Base-by-base conservation (phyloP, 2,329 filamentous ascomycete genomes). In the Pleomassaria siparia region DNA sequence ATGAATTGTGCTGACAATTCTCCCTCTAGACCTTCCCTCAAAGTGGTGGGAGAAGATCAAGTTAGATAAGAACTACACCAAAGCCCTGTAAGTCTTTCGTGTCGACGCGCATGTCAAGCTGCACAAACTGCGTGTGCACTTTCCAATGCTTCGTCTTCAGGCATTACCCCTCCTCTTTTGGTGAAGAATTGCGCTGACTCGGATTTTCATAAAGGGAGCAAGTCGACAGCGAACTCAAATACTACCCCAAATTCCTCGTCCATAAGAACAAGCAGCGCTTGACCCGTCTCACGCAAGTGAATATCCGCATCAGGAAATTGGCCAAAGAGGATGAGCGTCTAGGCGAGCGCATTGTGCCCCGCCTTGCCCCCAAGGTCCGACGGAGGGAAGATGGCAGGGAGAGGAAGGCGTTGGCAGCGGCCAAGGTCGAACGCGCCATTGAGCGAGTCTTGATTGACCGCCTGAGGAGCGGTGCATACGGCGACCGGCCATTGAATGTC, bases 201-300 rank as follows among this genome's bases (percentile, higher is more conserved):
- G n/a, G n/a, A n/a, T n/a, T n/a, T n/a, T n/a, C n/a, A n/a, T n/a
- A n/a, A n/a, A n/a, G n/a, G n/a, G 82, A 88, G 59, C 89, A 95
- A 71, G 84, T 99, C 57, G 66, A 70, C 43, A 43, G 58, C 15
- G 60, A 69, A 37, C 62, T 71, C 13, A 87, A 91, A 65, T 97
- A 96, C 80, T 97, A 91, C 77, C 91, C 92, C 46, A 95, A 96
- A 71, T 96, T 95, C 68, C 76, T 96, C 55, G 77, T 90, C 75
- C 90, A 95, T 76, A 96, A 95, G 75, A 94, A 90, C 79, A 99
- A 99, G 79, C 94, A 97, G 76, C 85, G 94, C 50, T 82, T 97
- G 36, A 97, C 94, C 9, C 80, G 94, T 40, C 71, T 99, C 64
- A 95, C 90, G 43, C 94, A 97, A 77, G 92, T 99, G 40, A 86